These are phyloP conservation scores for Penicillium sp. DNA, from an alignment of 2,329 filamentous ascomycete genomes.

Conservation along the genomic window DNA sequence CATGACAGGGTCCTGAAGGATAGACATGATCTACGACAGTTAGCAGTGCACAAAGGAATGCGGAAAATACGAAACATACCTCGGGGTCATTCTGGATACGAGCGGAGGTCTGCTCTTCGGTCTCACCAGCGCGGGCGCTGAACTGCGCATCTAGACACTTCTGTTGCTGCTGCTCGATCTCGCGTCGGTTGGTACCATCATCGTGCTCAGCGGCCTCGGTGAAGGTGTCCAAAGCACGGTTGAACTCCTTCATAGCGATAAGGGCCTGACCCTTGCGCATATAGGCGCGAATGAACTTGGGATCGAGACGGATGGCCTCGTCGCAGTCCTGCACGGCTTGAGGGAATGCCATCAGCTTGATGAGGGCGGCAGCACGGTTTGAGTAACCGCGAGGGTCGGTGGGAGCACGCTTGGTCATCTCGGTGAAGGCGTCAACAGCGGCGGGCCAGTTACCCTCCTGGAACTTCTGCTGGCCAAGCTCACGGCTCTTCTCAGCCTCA, in stretches of 20 bases:
- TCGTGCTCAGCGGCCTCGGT: conserved; percentile 78
- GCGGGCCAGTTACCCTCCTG: conserved; percentile 95
- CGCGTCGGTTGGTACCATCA: conserved; percentile 76
- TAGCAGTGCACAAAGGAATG: conserved; percentile 27
- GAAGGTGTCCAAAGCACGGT: conserved; percentile 87
- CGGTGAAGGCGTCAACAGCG: conserved; percentile 87
- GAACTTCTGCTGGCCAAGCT: conserved; percentile 94
- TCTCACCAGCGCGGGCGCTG: conserved; percentile 86
- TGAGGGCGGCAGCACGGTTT: conserved; percentile 93
- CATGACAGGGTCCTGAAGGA: conserved; percentile 97
- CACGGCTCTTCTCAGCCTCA: conserved; percentile 92
- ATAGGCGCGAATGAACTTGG: conserved; percentile 92
- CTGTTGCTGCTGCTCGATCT: conserved; percentile 92
- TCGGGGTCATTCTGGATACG: conserved; percentile 88
- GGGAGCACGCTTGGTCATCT: conserved; percentile 96
- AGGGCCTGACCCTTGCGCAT: conserved; percentile 94
- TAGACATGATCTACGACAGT: conserved; percentile 68
- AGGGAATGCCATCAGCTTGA: conserved; percentile 95
- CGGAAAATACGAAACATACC: conserved; percentile 54
- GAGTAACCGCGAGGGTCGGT: conserved; percentile 92
- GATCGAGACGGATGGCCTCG: conserved; percentile 83
- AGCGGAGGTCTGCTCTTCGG: conserved; percentile 92
- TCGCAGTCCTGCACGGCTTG: conserved; percentile 92
- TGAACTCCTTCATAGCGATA: conserved; percentile 98
- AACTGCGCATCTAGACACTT: conserved; percentile 93